Evolutionary conservation across 768 basidiomycete species (phyloP).

Genomic region (Gautieria morchelliformis): DNA sequence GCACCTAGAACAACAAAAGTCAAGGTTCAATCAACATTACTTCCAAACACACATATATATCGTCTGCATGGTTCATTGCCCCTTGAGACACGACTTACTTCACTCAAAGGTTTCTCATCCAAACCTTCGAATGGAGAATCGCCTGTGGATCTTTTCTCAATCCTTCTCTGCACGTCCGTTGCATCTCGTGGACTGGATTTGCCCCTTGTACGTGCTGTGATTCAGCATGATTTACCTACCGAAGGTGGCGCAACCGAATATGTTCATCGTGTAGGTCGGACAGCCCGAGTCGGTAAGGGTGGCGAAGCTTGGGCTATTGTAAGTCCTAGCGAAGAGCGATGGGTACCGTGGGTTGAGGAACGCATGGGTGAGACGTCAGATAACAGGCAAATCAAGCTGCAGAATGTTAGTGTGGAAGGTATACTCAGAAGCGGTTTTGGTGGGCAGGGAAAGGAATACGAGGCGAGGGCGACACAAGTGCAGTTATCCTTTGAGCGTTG

Average conservation of each 20-base stretch:
- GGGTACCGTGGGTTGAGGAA: constrained; percentile 84
- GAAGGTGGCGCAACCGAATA: constrained; percentile 96
- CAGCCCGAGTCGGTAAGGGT: constrained; percentile 90
- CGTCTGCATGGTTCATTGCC: constrained; percentile 92
- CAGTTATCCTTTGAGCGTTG: constrained; percentile 93
- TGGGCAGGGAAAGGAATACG: constrained; percentile 70
- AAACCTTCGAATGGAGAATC: constrained; percentile 19
- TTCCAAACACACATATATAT: constrained; percentile 76
- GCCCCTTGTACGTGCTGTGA: constrained; percentile 84
- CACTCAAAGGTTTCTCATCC: constrained; percentile 74
- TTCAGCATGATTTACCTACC: constrained; percentile 96
- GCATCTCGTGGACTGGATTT: constrained; percentile 97
- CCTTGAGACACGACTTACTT: constrained; percentile 66
- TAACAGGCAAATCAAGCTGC: constrained; percentile 37
- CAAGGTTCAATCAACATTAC: constrained; percentile 57
- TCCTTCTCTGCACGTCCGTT: constrained; percentile 92
- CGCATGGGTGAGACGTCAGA: constrained; percentile 55
- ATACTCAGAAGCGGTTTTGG: constrained; percentile 80
- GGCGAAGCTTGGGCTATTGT: constrained; percentile 96
- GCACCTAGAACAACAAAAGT: constrained; percentile 29
- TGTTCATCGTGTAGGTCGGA: constrained; percentile 92
- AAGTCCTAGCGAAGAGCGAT: constrained; percentile 74
- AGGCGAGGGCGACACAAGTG: constrained; percentile 88
- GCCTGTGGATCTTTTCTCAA: constrained; percentile 38
- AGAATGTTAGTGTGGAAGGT: constrained; percentile 54